Percentiles rank a stretch among this genome's conserved stretches.
Evolutionary conservation across 2,329 filamentous ascomycete genomes (phyloP).

Genomic region (Calycina marina): DNA sequence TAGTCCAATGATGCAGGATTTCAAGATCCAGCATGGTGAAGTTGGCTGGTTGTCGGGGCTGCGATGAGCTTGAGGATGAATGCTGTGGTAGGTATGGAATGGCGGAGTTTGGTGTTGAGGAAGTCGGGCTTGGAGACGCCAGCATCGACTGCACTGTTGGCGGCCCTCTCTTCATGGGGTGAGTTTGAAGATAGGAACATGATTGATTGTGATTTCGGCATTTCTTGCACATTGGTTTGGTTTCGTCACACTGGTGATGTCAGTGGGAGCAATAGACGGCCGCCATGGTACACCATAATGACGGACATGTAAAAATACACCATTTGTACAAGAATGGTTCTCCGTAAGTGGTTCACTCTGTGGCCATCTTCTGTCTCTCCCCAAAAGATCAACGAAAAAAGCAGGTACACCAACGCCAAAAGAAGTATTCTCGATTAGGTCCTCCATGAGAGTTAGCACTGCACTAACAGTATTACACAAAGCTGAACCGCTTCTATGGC

Average conservation of each 20-base stretch:
- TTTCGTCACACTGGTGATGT: constrained; percentile 17
- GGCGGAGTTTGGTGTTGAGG: constrained; percentile 1
- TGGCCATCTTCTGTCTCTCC: too few species aligned
- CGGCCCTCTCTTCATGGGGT: constrained; percentile 8
- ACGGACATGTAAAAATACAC: too few species aligned
- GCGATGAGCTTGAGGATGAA: constrained; percentile 1
- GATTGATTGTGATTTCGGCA: constrained; percentile 14
- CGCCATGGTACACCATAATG: too few species aligned
- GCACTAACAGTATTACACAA: too few species aligned
- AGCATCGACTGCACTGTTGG: constrained; percentile 3
- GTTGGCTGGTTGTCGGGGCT: not conserved
- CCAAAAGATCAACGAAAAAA: too few species aligned
- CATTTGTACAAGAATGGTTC: too few species aligned
- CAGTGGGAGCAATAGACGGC: not conserved
- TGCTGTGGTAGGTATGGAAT: constrained; percentile 4
- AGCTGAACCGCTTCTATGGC: too few species aligned
- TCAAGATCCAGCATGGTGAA: constrained; percentile 27
- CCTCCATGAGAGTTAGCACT: too few species aligned
- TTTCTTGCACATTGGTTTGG: constrained; percentile 17
- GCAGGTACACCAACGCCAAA: too few species aligned
- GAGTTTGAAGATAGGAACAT: constrained; percentile 19
- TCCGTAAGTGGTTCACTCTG: too few species aligned
- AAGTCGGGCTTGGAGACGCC: constrained; percentile 4
- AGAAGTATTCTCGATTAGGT: too few species aligned
- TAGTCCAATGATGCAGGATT: constrained; percentile 29